Conservation (phyloP, 768 basidiomycete genomes). For the Mycena olivaceomarginata region DNA sequence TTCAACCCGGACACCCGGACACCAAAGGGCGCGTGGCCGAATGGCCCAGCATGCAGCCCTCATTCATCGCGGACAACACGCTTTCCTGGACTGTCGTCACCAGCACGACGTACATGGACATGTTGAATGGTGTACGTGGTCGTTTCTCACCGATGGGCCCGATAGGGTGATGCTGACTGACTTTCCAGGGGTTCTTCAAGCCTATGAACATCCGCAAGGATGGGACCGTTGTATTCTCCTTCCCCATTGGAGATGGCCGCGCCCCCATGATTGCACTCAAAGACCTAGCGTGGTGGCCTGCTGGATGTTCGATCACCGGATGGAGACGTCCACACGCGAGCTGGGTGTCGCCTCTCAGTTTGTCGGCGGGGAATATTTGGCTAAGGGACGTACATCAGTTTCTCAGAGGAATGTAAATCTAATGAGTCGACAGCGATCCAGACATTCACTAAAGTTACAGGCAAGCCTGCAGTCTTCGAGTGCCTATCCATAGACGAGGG, state of each 20-base stretch:
- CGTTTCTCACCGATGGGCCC: no score
- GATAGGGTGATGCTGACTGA: no score
- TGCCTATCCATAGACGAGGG: no score
- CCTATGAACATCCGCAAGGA: conserved; percentile 53
- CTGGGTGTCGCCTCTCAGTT: no score
- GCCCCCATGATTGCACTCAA: conserved; percentile 60
- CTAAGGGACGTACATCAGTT: no score
- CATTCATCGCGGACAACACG: not conserved
- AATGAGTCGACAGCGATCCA: no score
- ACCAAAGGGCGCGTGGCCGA: conserved; percentile 28
- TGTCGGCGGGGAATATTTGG: no score
- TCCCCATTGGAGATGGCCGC: conserved; percentile 57
- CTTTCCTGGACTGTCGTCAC: conserved; percentile 27
- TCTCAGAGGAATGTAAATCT: no score
- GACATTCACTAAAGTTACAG: no score
- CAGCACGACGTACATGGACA: conserved; percentile 28
- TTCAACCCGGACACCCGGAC: conserved; percentile 8
- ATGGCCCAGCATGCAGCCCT: conserved; percentile 21
- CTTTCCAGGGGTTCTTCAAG: conserved; percentile 20
- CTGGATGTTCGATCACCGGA: conserved; percentile 60
- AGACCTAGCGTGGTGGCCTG: conserved; percentile 63
- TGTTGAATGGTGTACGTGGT: not conserved
- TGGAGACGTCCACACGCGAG: conserved; percentile 56
- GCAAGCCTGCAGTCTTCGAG: no score
- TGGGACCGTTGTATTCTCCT: conserved; percentile 62